Evolutionary conservation across 2,329 filamentous ascomycete genomes (phyloP).

Genomic region (Colletotrichum falcatum): DNA sequence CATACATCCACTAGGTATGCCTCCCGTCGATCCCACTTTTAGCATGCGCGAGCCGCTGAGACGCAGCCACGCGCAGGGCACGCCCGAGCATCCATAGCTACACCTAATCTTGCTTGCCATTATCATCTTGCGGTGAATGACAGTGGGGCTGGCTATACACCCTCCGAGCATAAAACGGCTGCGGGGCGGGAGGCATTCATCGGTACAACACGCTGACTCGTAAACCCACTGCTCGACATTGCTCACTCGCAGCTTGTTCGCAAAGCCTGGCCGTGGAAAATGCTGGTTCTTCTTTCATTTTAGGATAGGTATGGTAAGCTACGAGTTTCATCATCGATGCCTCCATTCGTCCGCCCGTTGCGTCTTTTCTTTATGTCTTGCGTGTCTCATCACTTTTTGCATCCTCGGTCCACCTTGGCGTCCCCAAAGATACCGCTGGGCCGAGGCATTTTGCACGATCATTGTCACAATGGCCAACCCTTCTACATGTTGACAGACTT

Average conservation of each 20-base stretch:
- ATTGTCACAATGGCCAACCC: slow-evolving; percentile 13
- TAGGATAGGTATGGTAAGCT: slow-evolving; percentile 24
- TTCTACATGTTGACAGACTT: slow-evolving; percentile 86
- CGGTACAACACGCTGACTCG: background rate
- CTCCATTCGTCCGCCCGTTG: slow-evolving; percentile 25
- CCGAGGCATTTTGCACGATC: slow-evolving; percentile 5
- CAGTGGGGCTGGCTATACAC: slow-evolving; percentile 3
- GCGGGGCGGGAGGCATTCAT: background rate
- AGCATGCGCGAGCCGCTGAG: slow-evolving; percentile 2
- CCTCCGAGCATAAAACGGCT: background rate
- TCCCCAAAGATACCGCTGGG: slow-evolving; percentile 1
- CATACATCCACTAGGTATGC: slow-evolving; percentile 2
- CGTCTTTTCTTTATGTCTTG: slow-evolving; percentile 31
- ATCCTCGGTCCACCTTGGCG: background rate
- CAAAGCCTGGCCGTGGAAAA: background rate
- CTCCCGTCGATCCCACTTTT: background rate
- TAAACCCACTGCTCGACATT: background rate
- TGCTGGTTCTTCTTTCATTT: slow-evolving; percentile 28
- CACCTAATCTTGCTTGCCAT: background rate
- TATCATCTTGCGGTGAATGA: slow-evolving; percentile 20
- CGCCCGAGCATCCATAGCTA: background rate
- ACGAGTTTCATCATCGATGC: slow-evolving; percentile 38
- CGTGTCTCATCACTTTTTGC: slow-evolving; percentile 38
- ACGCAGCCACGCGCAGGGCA: background rate
- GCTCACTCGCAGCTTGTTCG: background rate